These are phyloP conservation scores for Phialophora chinensis DNA, from an alignment of 2,329 filamentous ascomycete species.

Conservation along the genomic window DNA sequence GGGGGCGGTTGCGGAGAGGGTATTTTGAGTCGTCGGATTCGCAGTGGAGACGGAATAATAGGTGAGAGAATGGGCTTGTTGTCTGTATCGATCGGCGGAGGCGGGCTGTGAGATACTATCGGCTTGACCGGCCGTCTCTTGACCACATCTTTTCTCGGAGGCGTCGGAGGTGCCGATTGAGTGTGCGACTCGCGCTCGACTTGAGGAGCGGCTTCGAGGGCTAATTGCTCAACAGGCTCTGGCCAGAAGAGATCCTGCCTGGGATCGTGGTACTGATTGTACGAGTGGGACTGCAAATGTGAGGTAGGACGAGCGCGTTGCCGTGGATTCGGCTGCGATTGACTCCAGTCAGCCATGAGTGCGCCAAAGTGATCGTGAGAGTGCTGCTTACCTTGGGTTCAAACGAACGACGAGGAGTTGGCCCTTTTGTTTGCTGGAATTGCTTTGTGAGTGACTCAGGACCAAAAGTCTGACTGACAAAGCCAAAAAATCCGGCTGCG, in stretches of 20 bases:
- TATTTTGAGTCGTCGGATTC: slow-evolving; percentile 26
- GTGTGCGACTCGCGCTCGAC: background rate
- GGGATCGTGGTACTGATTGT: slow-evolving; percentile 26
- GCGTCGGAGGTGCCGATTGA: background rate
- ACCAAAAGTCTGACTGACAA: slow-evolving; percentile 27
- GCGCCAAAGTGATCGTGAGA: background rate
- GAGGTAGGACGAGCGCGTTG: slow-evolving; percentile 1
- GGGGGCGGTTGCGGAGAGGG: slow-evolving; percentile 1
- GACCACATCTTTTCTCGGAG: slow-evolving; percentile 25
- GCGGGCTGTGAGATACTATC: slow-evolving; percentile 16
- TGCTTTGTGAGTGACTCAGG: slow-evolving; percentile 29
- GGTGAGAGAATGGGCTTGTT: slow-evolving; percentile 19
- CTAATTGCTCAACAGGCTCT: slow-evolving; percentile 23
- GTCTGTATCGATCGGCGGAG: background rate
- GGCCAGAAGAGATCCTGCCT: slow-evolving; percentile 24
- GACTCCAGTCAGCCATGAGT: slow-evolving; percentile 33
- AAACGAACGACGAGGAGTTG: slow-evolving; percentile 31
- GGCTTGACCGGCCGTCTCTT: slow-evolving; percentile 27
- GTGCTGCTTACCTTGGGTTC: slow-evolving; percentile 18
- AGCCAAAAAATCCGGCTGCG: slow-evolving; percentile 23
- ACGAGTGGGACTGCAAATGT: slow-evolving; percentile 8
- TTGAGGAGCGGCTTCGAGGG: background rate
- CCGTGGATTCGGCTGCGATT: slow-evolving; percentile 11
- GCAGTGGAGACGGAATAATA: slow-evolving; percentile 27
- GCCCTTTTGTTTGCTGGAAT: slow-evolving; percentile 21